Conservation (phyloP, 768 basidiomycete genomes). For the Vararia minispora region DNA sequence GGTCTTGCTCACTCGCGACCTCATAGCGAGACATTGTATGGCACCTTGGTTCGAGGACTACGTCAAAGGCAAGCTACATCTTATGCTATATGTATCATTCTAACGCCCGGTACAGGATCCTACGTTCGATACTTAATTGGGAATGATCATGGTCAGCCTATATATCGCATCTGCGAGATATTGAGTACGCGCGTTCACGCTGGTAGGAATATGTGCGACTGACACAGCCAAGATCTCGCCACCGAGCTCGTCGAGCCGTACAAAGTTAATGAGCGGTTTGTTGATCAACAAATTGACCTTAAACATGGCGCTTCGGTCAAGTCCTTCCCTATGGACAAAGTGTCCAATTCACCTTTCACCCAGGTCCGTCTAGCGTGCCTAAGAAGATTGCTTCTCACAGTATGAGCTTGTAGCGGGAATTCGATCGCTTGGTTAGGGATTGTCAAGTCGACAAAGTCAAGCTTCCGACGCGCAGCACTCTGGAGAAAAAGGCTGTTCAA, state of each 20-base stretch:
- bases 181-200: conserved; percentile 39
- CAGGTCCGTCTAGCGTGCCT: conserved; percentile 34
- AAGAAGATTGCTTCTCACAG: not conserved
- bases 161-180: conserved; percentile 81
- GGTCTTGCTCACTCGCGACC: conserved; percentile 56
- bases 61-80: conserved; percentile 45
- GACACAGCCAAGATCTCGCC: conserved; percentile 34
- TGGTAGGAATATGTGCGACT: conserved; percentile 7
- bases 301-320: conserved; percentile 61
- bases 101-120: conserved; percentile 36
- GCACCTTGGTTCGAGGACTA: conserved; percentile 83
- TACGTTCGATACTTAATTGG: conserved; percentile 86
- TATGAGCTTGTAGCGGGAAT: conserved; percentile 48
- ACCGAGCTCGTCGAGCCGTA: conserved; percentile 52
- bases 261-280: conserved; percentile 50
- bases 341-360: conserved; percentile 64
- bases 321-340: conserved; percentile 69
- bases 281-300: conserved; percentile 62
- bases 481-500: conserved; percentile 56
- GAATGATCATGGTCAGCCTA: conserved; percentile 37
- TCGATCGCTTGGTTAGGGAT: conserved; percentile 40
- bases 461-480: conserved; percentile 52
- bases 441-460: conserved; percentile 43
- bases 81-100: not conserved
- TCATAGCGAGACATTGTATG: conserved; percentile 58